Evolutionary conservation across 2,329 filamentous ascomycete genomes (phyloP), one percentile per base, ranked within the genome.

Genomic region (Lithohypha guttulata): DNA sequence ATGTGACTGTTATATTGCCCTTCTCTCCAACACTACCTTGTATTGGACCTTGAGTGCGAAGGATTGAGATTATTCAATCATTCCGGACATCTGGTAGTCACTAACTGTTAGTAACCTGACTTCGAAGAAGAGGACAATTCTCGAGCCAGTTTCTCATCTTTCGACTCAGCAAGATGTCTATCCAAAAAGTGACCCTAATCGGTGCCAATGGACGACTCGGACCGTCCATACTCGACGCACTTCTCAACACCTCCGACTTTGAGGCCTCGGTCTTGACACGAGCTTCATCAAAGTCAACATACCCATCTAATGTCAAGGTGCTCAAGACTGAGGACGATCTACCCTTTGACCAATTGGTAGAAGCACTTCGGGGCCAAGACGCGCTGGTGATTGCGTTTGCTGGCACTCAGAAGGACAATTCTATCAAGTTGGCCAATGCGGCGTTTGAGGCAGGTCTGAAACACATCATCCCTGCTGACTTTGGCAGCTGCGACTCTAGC

Each of bases 391-490:
- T 41, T 14, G 18, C 42, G 13, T 34, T 43, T 20, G 9, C 28
- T 13, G 42, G 36, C 21, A 30, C 36, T 8, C 25, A 35, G 11
- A 34, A 25, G 20, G 37, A 38, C n/a, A 20, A 30, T 14, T 37
- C 37, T 11, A 41, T 36, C 17, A 34, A 29, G 20, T 14, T 43
- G 11, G 37, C 42, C 11, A 33, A 40, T 19, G 42, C 42, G 8
- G 42, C 42, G 6, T 28, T 37, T 19, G 27, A 43, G 20, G 37
- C 42, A 2, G 37, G 42, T 17, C 26, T 43, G 6, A 30, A 36
- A 20, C 36, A 31, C 19, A 40, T 43, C 29, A 40, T 43, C n/a
- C 42, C 42, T 18, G 42, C 42, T n/a, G 42, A 43, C 25, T 43
- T 35, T 20, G 42, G 42, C 10, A 43, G 42, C 25, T 40, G 29